Evolutionary conservation across 441 rosid genomes (phyloP).

Genomic region (Mallotus repandus): DNA sequence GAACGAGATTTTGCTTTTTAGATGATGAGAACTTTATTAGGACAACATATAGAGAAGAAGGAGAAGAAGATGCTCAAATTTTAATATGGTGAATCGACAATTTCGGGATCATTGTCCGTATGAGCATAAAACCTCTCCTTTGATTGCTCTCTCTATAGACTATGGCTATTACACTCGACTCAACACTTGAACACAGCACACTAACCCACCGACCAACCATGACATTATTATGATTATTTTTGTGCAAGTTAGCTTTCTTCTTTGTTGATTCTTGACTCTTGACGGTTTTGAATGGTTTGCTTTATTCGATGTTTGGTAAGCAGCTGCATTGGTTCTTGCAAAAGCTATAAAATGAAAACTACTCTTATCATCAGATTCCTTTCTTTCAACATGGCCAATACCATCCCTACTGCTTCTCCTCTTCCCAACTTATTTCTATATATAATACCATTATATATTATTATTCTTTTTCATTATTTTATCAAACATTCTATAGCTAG

Average conservation of each 20-base stretch:
- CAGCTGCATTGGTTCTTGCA: slow-evolving; percentile 60
- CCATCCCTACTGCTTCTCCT: neutral
- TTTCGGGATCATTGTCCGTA: slow-evolving; percentile 30
- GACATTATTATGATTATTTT: neutral
- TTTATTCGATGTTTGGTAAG: slow-evolving; percentile 55
- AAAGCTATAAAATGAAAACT: slow-evolving; percentile 35
- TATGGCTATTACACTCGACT: too few relatives aligned
- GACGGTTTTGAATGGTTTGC: slow-evolving; percentile 52
- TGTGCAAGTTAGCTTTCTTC: neutral
- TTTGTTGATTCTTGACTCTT: slow-evolving; percentile 19
- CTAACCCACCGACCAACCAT: slow-evolving; percentile 25
- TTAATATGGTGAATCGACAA: neutral
- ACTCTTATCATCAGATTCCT: slow-evolving; percentile 50
- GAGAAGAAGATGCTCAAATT: too few relatives aligned
- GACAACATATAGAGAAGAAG: too few relatives aligned
- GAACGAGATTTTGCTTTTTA: too few relatives aligned
- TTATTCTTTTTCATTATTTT: neutral
- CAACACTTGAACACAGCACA: too few relatives aligned
- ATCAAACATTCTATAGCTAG: too few relatives aligned
- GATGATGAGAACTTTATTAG: too few relatives aligned
- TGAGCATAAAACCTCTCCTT: slow-evolving; percentile 5
- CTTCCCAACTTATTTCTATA: neutral
- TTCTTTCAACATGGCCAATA: slow-evolving; percentile 55
- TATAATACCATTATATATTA: too few relatives aligned
- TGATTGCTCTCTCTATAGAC: slow-evolving; percentile 21